These are phyloP conservation scores for Candida xyloterini DNA, from an alignment of 805 yeast species.

Conservation along the genomic window DNA sequence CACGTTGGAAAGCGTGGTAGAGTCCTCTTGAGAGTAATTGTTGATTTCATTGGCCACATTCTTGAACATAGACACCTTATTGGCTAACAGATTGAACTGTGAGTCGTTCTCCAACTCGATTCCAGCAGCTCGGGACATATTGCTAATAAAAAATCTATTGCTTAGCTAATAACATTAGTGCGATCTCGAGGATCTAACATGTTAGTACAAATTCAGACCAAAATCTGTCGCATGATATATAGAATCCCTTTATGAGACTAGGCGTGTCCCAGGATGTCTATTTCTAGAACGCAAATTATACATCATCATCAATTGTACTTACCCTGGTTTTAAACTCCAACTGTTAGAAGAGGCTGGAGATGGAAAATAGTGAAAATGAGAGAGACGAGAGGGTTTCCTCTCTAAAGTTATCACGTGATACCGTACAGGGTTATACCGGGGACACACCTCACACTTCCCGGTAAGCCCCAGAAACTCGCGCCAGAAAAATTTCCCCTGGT, in stretches of 20 bases:
- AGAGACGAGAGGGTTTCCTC: too few relatives aligned
- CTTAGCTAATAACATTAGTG: conserved; percentile 2
- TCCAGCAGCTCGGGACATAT: conserved; percentile 31
- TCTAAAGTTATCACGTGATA: conserved; percentile 5
- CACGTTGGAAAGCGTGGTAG: conserved; percentile 38
- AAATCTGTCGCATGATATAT: conserved; percentile 36
- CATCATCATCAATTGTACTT: conserved; percentile 26
- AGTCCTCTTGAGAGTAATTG: conserved; percentile 56
- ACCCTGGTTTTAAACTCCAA: background rate
- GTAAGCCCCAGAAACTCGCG: background rate
- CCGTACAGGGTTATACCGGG: background rate
- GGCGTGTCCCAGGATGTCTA: conserved; percentile 31
- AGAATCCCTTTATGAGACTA: conserved; percentile 29
- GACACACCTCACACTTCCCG: conserved; percentile 9
- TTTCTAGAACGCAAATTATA: conserved; percentile 38
- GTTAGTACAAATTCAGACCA: conserved; percentile 17
- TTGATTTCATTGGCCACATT: conserved; percentile 67
- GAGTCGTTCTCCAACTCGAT: conserved; percentile 52
- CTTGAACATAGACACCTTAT: conserved; percentile 61
- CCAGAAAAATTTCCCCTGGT: background rate
- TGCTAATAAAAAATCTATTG: conserved; percentile 3
- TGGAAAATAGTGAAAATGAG: background rate
- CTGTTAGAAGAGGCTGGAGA: background rate
- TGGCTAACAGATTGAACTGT: conserved; percentile 60
- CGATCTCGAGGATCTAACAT: background rate